These are phyloP conservation scores for Aspergillus cejpii DNA, from an alignment of 2,329 filamentous ascomycete genomes.

Conservation along the genomic window DNA sequence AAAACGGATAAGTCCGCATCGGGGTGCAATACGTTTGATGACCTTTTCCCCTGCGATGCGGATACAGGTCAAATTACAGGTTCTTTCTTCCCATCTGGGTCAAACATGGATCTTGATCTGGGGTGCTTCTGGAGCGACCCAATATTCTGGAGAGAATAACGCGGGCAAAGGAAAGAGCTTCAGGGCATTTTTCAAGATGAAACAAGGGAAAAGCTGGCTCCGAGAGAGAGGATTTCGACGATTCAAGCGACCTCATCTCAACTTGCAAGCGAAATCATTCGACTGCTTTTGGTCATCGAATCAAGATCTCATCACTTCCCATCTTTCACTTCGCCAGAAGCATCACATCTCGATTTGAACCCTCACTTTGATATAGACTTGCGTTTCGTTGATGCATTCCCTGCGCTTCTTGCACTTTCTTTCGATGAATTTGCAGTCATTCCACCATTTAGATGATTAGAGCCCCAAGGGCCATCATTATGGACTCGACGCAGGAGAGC, in stretches of 20 bases:
- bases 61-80: slow-evolving; percentile 33
- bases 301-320: no score
- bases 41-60: slow-evolving; percentile 32
- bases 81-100: slow-evolving; percentile 32
- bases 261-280: no score
- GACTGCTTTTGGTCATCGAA: no score
- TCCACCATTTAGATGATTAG: no score
- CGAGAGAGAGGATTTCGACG: neutral
- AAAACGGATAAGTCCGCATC: slow-evolving; percentile 24
- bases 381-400: no score
- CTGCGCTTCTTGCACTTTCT: no score
- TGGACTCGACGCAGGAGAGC: neutral
- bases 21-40: slow-evolving; percentile 23
- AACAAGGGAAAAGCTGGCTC: neutral
- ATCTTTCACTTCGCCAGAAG: no score
- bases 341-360: no score
- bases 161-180: neutral
- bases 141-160: slow-evolving; percentile 15
- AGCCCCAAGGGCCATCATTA: no score
- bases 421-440: no score
- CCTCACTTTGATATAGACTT: no score
- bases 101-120: slow-evolving; percentile 29
- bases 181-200: neutral
- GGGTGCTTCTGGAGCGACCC: slow-evolving; percentile 30
- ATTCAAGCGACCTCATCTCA: neutral